phyloP scores from a whole-genome alignment of 805 yeast genomes.

The Yarrowia alimentaria region DNA sequence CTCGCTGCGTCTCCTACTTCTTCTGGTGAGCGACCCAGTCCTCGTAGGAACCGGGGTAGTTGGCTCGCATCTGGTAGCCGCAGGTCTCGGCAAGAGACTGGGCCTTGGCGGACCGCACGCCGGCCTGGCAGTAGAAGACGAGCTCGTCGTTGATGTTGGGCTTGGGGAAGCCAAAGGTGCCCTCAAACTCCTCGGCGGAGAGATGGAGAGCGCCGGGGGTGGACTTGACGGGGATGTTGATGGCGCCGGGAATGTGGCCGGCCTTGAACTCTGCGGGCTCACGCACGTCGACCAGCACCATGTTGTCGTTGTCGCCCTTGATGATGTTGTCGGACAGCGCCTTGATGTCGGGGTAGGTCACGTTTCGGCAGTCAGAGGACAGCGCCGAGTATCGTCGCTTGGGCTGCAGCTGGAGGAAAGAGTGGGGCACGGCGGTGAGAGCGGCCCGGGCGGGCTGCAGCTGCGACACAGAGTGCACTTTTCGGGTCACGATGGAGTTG shows the following conservation, averaged over 20 bases:
- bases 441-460: conserved; percentile 20
- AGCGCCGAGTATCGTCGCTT: conserved; percentile 25
- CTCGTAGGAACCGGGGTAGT: conserved; percentile 80
- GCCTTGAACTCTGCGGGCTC: conserved; percentile 77
- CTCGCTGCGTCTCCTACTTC: conserved; percentile 4
- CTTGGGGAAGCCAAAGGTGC: conserved; percentile 75
- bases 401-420: conserved; percentile 14
- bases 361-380: conserved; percentile 9
- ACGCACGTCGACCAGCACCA: conserved; percentile 80
- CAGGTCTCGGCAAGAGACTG: conserved; percentile 88
- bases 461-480: conserved; percentile 25
- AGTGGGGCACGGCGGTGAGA: conserved; percentile 21
- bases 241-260: conserved; percentile 80
- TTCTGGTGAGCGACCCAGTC: conserved; percentile 59
- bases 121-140: conserved; percentile 89
- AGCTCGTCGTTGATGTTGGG: conserved; percentile 70
- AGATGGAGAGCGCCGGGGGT: conserved; percentile 91
- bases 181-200: conserved; percentile 72
- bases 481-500: conserved; percentile 22
- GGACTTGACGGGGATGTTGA: conserved; percentile 85
- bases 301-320: conserved; percentile 45
- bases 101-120: conserved; percentile 86
- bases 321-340: conserved; percentile 42
- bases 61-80: conserved; percentile 81
- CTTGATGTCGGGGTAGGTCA: conserved; percentile 40